These are phyloP conservation scores for Bipolaris gigantea DNA, from an alignment of 2,329 filamentous ascomycete species.

Conservation along the genomic window DNA sequence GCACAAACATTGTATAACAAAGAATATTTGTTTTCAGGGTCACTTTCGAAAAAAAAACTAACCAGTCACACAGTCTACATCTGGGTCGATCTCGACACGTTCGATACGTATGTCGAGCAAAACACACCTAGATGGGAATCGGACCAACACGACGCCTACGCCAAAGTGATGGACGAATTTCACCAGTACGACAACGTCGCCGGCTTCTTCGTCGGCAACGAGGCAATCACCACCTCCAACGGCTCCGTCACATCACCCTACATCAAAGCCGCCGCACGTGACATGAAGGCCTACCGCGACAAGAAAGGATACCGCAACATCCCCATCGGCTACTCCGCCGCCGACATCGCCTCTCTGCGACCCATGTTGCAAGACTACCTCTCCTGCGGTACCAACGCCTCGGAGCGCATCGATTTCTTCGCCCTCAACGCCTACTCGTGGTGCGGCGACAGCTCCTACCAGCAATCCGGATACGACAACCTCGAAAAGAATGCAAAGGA, in stretches of 20 bases:
- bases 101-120: conserved; percentile 67
- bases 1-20: neutral
- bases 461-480: conserved; percentile 67
- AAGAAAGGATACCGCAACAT: conserved; percentile 76
- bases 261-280: conserved; percentile 77
- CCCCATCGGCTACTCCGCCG: conserved; percentile 83
- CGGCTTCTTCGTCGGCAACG: conserved; percentile 77
- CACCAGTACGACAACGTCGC: conserved; percentile 76
- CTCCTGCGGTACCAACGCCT: conserved; percentile 70
- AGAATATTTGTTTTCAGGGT: neutral
- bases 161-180: conserved; percentile 75
- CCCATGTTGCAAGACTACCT: conserved; percentile 73
- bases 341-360: conserved; percentile 73
- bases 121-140: conserved; percentile 69
- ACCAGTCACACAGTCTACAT: conserved; percentile 69
- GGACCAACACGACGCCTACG: conserved; percentile 69
- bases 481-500: conserved; percentile 69
- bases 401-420: conserved; percentile 78
- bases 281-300: conserved; percentile 80
- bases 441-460: conserved; percentile 55
- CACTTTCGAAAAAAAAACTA: neutral
- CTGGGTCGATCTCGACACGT: conserved; percentile 78
- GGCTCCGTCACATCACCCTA: conserved; percentile 72
- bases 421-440: conserved; percentile 79
- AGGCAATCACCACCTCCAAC: conserved; percentile 67